Evolutionary conservation across 768 basidiomycete genomes (phyloP), one percentile per base, ranked within the genome.

Genomic region (Plicaturopsis crispa): DNA sequence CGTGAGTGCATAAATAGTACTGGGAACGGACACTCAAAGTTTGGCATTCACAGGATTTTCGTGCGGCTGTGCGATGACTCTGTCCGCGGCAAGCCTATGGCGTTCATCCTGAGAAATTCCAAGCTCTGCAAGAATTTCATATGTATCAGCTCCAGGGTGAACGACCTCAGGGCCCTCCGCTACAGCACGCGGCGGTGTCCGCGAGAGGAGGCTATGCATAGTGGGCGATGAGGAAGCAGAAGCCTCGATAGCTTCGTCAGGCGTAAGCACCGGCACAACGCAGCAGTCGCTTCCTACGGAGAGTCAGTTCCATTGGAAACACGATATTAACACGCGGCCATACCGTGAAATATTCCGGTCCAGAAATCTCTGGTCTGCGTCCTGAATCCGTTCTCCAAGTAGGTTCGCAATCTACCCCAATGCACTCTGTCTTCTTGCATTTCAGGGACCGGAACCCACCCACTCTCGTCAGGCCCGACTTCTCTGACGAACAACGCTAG

Each of bases 261-360:
- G 70, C 4, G 73, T 67, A 19, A 87, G 64, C 21, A 88, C 79
- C 0, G 85, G 84, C 11, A 83, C 59, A 7, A 70, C 70, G 51
- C 85, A 88, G 6, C 82, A 78, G 42, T 88, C 85, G 10, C 72
- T 80, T 20, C 69, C 84, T 87, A 49, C 14, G 28, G 21, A 40
- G 33, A 33, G 16, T 2, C 3, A 14, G 5, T 39, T 39, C 33
- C 40, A 19, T 38, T 16, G 22, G 19, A 13, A 23, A 11, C 12
- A 24, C 34, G 4, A 28, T 24, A 39, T 16, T 20, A 24, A 6
- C 6, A 37, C 20, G 24, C 3, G 22, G 20, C 55, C 66, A 22
- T 48, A 78, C 85, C 78, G 38, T 80, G 70, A 53, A 85, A 90
- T 2, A 79, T 55, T 5, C 61, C 46, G 0, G 75, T 66, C 87